Evolutionary conservation across 768 basidiomycete genomes (phyloP).

Genomic region (Hirschioporus abietinus): DNA sequence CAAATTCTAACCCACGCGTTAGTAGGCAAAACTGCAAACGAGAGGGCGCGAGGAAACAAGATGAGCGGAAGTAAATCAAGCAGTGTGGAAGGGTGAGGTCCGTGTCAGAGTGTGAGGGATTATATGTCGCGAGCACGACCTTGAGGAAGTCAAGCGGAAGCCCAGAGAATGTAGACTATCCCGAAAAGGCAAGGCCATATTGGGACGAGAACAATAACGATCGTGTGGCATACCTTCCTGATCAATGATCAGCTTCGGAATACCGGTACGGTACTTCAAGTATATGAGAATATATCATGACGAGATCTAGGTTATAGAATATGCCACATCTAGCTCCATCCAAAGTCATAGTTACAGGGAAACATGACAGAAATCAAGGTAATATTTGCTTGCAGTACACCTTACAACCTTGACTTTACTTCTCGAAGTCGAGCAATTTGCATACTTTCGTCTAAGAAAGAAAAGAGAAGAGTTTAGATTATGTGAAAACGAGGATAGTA

Average conservation of each 20-base stretch:
- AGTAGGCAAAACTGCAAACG: background rate
- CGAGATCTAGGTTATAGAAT: too few species aligned
- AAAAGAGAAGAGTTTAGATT: constrained; percentile 2
- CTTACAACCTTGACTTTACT: background rate
- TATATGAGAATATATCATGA: too few species aligned
- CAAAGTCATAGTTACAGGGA: background rate
- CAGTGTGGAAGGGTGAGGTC: background rate
- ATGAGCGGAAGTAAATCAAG: background rate
- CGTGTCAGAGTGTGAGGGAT: background rate
- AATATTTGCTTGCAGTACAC: too few species aligned
- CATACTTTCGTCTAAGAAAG: constrained; percentile 12
- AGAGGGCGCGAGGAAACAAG: background rate
- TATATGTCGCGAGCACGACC: background rate
- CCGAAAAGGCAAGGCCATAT: background rate
- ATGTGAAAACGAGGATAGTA: constrained; percentile 1
- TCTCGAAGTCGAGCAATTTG: background rate
- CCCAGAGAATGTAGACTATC: background rate
- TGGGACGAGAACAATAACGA: background rate
- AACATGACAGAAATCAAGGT: too few species aligned
- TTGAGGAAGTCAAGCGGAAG: background rate
- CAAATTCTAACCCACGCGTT: background rate
- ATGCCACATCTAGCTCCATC: background rate
- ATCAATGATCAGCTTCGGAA: background rate
- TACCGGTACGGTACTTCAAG: background rate
- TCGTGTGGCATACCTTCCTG: background rate